Evolutionary conservation across 768 basidiomycete genomes (phyloP).

Genomic region (Cubamyces sp.): DNA sequence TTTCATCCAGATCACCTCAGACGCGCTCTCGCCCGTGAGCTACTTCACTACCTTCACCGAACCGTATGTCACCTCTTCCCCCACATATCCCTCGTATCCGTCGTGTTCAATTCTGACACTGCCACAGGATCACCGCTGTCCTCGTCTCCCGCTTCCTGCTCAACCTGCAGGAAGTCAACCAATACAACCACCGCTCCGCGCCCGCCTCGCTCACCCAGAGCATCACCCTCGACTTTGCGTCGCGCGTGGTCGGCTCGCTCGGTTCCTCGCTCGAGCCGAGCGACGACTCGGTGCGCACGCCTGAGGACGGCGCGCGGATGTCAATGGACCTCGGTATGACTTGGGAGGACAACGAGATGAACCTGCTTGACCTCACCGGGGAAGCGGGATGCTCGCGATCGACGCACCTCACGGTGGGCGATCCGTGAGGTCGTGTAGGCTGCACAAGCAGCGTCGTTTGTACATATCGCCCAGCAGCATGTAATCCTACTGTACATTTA

Average conservation of each 20-base stretch:
- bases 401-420: too few relatives aligned
- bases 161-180: slow-evolving; percentile 17
- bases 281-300: not conserved
- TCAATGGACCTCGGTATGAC: too few relatives aligned
- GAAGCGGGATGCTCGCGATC: too few relatives aligned
- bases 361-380: too few relatives aligned
- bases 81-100: not conserved
- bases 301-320: too few relatives aligned
- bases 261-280: not conserved
- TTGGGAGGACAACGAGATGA: too few relatives aligned
- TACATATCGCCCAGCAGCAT: too few relatives aligned
- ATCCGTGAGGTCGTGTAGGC: too few relatives aligned
- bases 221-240: slow-evolving; percentile 3
- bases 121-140: slow-evolving; percentile 9
- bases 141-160: slow-evolving; percentile 19
- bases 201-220: not conserved
- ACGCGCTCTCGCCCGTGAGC: slow-evolving; percentile 3
- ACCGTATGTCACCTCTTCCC: not conserved
- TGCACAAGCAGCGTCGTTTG: too few relatives aligned
- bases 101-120: not conserved
- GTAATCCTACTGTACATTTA: too few relatives aligned
- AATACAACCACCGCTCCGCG: slow-evolving; percentile 2
- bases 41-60: slow-evolving; percentile 19
- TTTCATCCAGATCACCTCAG: not conserved
- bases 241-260: slow-evolving; percentile 1